These are phyloP conservation scores for Anthoceros angustus DNA, from an alignment of 225 moss, liverwort and hornwort species.

Conservation along the genomic window DNA sequence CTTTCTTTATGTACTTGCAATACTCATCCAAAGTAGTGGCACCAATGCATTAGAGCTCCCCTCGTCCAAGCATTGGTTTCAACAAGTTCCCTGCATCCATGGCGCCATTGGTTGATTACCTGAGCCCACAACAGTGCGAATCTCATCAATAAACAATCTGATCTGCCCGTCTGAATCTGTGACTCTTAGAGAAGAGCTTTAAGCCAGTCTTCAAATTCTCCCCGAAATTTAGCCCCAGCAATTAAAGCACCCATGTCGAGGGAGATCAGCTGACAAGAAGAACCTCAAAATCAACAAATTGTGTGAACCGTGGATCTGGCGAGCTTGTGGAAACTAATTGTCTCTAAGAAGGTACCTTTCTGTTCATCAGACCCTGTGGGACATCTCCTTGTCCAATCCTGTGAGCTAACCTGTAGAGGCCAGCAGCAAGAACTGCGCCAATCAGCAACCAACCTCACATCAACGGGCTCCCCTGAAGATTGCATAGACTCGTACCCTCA, in stretches of 20 bases:
- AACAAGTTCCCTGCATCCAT: slow-evolving; percentile 90
- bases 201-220: slow-evolving; percentile 88
- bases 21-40: slow-evolving; percentile 90
- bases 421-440: background rate
- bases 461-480: background rate
- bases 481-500: background rate
- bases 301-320: no score
- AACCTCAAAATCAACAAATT: background rate
- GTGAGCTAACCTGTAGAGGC: slow-evolving; percentile 63
- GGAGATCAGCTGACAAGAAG: slow-evolving; percentile 62
- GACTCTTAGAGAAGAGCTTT: slow-evolving; percentile 82
- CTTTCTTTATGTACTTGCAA: slow-evolving; percentile 85
- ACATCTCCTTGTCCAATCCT: slow-evolving; percentile 95
- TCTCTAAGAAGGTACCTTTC: slow-evolving; percentile 30
- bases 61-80: slow-evolving; percentile 94
- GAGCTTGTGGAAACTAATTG: background rate
- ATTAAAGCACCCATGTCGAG: slow-evolving; percentile 91
- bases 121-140: slow-evolving; percentile 93
- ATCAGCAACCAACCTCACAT: background rate
- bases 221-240: slow-evolving; percentile 85
- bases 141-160: slow-evolving; percentile 85
- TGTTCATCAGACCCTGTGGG: slow-evolving; percentile 71
- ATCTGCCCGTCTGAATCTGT: slow-evolving; percentile 82
- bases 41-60: slow-evolving; percentile 83
- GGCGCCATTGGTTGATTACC: slow-evolving; percentile 68